Percentiles rank a stretch among this genome's conserved stretches.
Conservation (phyloP, 2,329 filamentous ascomycete genomes). For the Curvularia verruculosa region DNA sequence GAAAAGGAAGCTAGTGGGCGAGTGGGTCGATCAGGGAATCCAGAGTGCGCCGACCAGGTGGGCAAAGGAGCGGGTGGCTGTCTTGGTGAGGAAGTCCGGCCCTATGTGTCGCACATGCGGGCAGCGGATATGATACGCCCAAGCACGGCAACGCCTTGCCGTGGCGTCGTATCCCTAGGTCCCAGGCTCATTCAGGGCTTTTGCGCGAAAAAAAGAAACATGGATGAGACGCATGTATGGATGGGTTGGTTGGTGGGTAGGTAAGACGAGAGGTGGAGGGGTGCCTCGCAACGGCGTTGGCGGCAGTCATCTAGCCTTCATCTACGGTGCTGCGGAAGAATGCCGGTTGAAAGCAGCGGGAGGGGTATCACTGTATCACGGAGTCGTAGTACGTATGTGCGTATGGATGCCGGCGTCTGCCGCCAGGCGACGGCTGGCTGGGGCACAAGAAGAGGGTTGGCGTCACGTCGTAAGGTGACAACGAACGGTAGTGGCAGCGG, state of each 20-base stretch:
- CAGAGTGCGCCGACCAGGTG: slow-evolving; percentile 1
- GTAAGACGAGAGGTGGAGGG: slow-evolving; percentile 27
- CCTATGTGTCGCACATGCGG: background rate
- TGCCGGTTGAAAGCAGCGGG: slow-evolving; percentile 38
- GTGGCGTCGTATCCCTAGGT: background rate
- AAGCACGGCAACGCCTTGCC: background rate
- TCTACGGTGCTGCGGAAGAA: slow-evolving; percentile 34
- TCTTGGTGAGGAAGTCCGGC: slow-evolving; percentile 9
- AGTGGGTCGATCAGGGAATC: slow-evolving; percentile 3
- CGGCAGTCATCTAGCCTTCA: slow-evolving; percentile 26
- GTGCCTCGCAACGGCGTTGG: background rate
- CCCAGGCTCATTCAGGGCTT: background rate
- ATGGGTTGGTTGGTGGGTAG: too few relatives aligned
- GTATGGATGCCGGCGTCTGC: slow-evolving; percentile 1
- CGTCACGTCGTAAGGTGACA: background rate
- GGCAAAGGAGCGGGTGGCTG: slow-evolving; percentile 23
- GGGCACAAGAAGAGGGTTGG: background rate
- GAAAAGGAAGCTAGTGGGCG: slow-evolving; percentile 6
- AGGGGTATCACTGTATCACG: slow-evolving; percentile 11
- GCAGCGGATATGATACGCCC: background rate
- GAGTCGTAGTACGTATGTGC: too few relatives aligned
- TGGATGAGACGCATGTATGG: too few relatives aligned
- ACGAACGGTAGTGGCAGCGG: too few relatives aligned
- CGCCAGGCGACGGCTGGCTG: background rate
- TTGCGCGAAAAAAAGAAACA: background rate